Evolutionary conservation across 805 yeast genomes (phyloP).

Genomic region (Phaffomyces opuntiae): DNA sequence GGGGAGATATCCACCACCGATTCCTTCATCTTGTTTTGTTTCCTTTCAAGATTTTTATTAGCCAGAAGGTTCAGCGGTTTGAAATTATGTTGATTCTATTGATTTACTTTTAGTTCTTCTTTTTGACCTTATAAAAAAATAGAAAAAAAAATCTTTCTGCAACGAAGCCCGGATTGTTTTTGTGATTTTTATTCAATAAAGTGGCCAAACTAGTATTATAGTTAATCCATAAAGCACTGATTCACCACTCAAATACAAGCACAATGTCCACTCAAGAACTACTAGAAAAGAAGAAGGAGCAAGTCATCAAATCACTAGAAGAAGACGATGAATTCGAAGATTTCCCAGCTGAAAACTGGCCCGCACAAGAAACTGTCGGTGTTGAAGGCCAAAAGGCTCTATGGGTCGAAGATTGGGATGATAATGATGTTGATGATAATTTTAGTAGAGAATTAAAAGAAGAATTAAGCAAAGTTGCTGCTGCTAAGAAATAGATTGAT

Average conservation of each 20-base stretch:
- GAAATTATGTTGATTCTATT: too few species aligned
- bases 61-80: conserved; percentile 18
- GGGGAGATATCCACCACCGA: conserved; percentile 69
- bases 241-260: neutral
- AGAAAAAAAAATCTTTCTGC: too few species aligned
- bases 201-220: neutral
- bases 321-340: conserved; percentile 98
- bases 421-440: conserved; percentile 88
- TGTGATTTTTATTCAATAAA: neutral
- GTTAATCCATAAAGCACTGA: neutral
- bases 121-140: too few species aligned
- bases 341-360: conserved; percentile 89
- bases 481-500: conserved; percentile 10
- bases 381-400: conserved; percentile 49
- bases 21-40: conserved; percentile 27
- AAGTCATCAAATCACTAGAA: conserved; percentile 62
- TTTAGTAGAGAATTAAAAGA: conserved; percentile 66
- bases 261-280: conserved; percentile 10
- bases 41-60: conserved; percentile 15
- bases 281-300: conserved; percentile 18
- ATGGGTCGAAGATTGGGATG: conserved; percentile 99
- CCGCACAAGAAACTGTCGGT: conserved; percentile 46
- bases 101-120: too few species aligned
- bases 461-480: conserved; percentile 20
- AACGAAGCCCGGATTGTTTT: neutral